Percentiles rank a stretch among this genome's conserved stretches.
Evolutionary conservation across 257 asterid genomes (phyloP).

Genomic region (Marsdenia floribunda): DNA sequence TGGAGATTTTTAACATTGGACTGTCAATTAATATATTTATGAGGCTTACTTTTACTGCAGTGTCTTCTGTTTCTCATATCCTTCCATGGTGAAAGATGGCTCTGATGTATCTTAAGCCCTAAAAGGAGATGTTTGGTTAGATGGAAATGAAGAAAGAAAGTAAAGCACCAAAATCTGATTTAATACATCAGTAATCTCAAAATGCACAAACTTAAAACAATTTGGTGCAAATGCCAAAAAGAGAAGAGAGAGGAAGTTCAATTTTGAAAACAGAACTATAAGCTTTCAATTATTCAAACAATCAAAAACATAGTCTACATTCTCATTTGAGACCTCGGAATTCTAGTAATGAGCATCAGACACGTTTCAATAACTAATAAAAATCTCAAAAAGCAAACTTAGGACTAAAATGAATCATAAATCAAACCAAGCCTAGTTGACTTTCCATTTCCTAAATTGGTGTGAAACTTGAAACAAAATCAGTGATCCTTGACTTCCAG

Average conservation of each 20-base stretch:
- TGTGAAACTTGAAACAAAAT: too few relatives aligned
- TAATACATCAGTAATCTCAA: not conserved
- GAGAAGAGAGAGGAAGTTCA: too few relatives aligned
- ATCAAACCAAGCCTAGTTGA: too few relatives aligned
- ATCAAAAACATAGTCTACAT: too few relatives aligned
- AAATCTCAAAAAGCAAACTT: constrained; percentile 18
- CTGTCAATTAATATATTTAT: too few relatives aligned
- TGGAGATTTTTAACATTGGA: too few relatives aligned
- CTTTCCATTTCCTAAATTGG: too few relatives aligned
- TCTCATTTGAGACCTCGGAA: constrained; percentile 51
- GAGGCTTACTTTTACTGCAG: not conserved
- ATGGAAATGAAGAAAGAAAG: not conserved
- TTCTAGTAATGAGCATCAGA: constrained; percentile 70
- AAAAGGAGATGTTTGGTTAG: not conserved
- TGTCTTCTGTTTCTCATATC: constrained; percentile 5
- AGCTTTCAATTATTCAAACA: too few relatives aligned
- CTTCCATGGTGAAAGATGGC: constrained; percentile 12
- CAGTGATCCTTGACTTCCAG: too few relatives aligned
- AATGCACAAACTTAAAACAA: not conserved
- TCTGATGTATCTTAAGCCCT: constrained; percentile 5
- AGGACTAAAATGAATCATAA: too few relatives aligned
- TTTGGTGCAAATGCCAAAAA: not conserved
- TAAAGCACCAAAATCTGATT: not conserved
- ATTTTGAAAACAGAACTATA: too few relatives aligned
- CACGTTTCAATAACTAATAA: constrained; percentile 35